Evolutionary conservation across 1,284 basidiomycete species (phyloP), one percentile per base, ranked within the genome.

Genomic region (Ustilago nuda): DNA sequence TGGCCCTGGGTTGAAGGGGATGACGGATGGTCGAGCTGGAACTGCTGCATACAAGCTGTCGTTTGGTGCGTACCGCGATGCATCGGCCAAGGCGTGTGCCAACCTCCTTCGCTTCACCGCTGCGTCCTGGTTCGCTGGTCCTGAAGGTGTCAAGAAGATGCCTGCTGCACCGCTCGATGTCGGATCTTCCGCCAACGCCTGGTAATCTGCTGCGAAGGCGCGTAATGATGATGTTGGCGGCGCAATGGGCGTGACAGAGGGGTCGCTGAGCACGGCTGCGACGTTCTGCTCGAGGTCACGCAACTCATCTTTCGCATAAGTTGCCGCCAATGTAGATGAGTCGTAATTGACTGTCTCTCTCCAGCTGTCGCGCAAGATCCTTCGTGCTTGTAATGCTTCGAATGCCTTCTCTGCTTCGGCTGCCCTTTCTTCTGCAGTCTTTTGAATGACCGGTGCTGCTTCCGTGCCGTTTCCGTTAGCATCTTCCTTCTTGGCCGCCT

Each of bases 1-100:
- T 32, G 83, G 77, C 3, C 76, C 77, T 0, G 83, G 83, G 15
- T 58, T 68, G 48, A 77, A 80, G 3, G 83, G 71, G 1, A 77
- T 55, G 51, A 78, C 57, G 2, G 79, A 61, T 19, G 83, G 83
- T 30, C 78, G 73, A 12, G 72, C 80, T 43, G 69, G 36, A 13
- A 83, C 78, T 15, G 76, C 72, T 3, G 77, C 83, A 36, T 81
- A 81, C 53, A 84, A 53, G 52, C 78, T 82, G 61, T 84, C 83
- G 58, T 72, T 76, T 3, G 83, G 83, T 35, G 69, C 56, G 32
- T 78, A 84, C 8, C 81, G 75, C 36, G 63, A 65, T n/a, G 81
- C 66, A 52, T 84, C 82, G 3, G 80, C 78, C 39, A 84, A 33
- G 12, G 72, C 65, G 39, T 74, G 72, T 17, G 83, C 83, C n/a